Conservation (phyloP, 1,139 yeast genomes). For the Zygosaccharomyces pseudobailii region DNA sequence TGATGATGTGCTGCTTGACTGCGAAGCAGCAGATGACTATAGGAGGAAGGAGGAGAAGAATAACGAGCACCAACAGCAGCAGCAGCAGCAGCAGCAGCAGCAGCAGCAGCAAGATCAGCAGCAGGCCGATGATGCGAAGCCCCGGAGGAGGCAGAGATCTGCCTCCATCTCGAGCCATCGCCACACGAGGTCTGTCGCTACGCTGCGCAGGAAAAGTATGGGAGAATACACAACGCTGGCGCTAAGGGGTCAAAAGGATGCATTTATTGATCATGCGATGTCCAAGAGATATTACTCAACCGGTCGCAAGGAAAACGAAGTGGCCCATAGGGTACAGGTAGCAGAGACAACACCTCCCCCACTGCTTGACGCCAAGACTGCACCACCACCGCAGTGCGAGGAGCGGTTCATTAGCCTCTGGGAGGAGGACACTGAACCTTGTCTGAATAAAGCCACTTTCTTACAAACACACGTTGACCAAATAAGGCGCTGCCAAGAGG, state of each 20-base stretch:
- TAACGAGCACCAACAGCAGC: slow-evolving; percentile 8
- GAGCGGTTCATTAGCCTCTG: slow-evolving; percentile 19
- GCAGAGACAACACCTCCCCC: slow-evolving; percentile 1
- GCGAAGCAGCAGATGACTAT: slow-evolving; percentile 1
- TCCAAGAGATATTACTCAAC: slow-evolving; percentile 21
- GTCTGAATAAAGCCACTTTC: slow-evolving; percentile 26
- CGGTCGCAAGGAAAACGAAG: slow-evolving; percentile 2
- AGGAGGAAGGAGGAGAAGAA: slow-evolving; percentile 5
- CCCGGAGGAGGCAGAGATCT: slow-evolving; percentile 9
- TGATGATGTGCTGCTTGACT: slow-evolving; percentile 20
- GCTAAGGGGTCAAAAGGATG: slow-evolving; percentile 13
- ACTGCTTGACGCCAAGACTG: neutral
- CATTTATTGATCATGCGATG: slow-evolving; percentile 15
- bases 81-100: too few relatives aligned
- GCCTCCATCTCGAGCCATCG: slow-evolving; percentile 10
- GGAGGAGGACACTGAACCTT: slow-evolving; percentile 30
- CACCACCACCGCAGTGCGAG: neutral
- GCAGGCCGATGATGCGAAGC: slow-evolving; percentile 4
- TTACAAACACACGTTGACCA: slow-evolving; percentile 23
- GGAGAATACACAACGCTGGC: slow-evolving; percentile 9
- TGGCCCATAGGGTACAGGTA: neutral
- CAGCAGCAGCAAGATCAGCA: slow-evolving; percentile 1
- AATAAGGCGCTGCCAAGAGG: slow-evolving; percentile 23
- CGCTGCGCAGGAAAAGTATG: slow-evolving; percentile 10
- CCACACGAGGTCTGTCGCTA: slow-evolving; percentile 6